These are phyloP conservation scores for Geotrichum europaeum DNA, from an alignment of 1,139 yeast genomes.

Conservation along the genomic window DNA sequence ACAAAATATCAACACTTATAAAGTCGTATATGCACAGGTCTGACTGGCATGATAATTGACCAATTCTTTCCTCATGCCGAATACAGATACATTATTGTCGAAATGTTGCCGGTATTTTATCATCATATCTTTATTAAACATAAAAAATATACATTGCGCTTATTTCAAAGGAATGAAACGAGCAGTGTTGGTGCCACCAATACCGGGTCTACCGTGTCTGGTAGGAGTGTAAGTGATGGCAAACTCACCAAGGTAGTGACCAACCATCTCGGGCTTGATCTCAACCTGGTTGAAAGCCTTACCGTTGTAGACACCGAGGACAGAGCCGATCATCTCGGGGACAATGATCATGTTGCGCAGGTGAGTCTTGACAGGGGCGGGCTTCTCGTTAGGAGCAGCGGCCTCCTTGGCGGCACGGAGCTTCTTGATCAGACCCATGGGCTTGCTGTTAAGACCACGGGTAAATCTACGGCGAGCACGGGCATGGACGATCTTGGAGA, in stretches of 20 bases:
- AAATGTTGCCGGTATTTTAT: not conserved
- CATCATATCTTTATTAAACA: conserved; percentile 1
- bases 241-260: conserved; percentile 99
- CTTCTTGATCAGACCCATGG: conserved; percentile 96
- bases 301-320: conserved; percentile 99
- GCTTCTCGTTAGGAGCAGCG: conserved; percentile 92
- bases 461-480: conserved; percentile 99
- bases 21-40: too few species aligned
- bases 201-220: conserved; percentile 99
- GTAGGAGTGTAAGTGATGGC: conserved; percentile 99
- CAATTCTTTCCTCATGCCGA: not conserved
- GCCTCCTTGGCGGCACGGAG: conserved; percentile 96
- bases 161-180: conserved; percentile 39
- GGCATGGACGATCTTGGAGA: conserved; percentile 93
- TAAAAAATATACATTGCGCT: conserved; percentile 12
- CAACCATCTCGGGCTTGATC: conserved; percentile 99
- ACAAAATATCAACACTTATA: too few species aligned
- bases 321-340: conserved; percentile 99
- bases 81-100: not conserved
- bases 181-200: conserved; percentile 70
- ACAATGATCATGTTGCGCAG: conserved; percentile 98
- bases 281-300: conserved; percentile 99
- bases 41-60: not conserved
- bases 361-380: conserved; percentile 97
- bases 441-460: conserved; percentile 94